Percentiles rank a stretch among this genome's conserved stretches.
Conservation (phyloP, 192 early-diverging fungal genomes). For the Entrophospora sp. region DNA sequence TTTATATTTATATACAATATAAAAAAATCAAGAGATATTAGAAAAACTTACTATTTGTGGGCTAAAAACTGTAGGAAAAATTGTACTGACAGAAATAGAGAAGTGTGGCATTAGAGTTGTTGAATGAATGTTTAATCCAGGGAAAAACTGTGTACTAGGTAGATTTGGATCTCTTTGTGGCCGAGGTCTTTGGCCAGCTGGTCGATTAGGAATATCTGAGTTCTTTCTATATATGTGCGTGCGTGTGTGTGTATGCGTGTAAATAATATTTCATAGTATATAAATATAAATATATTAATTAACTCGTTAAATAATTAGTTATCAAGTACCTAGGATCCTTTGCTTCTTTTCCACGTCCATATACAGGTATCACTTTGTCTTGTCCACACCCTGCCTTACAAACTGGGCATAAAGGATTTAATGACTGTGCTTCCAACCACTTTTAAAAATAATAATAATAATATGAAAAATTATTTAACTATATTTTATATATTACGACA, state of each 20-base stretch:
- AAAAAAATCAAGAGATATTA: background rate
- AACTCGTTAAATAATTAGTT: background rate
- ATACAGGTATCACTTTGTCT: constrained; percentile 77
- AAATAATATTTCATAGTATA: background rate
- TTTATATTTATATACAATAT: background rate
- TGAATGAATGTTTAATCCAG: constrained; percentile 50
- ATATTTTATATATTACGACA: background rate
- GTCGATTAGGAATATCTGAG: constrained; percentile 55
- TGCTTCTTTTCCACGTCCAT: constrained; percentile 68
- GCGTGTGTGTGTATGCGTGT: too few species aligned
- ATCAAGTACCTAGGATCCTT: constrained; percentile 68
- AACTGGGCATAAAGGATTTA: constrained; percentile 71
- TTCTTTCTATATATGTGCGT: constrained; percentile 16
- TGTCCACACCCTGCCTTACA: constrained; percentile 79
- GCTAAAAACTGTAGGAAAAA: constrained; percentile 65
- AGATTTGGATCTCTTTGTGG: constrained; percentile 50
- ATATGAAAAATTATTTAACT: constrained; percentile 14
- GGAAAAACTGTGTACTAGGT: constrained; percentile 34
- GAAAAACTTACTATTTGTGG: constrained; percentile 43
- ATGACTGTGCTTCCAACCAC: constrained; percentile 62
- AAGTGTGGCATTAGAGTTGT: constrained; percentile 46
- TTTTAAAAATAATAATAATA: constrained; percentile 65
- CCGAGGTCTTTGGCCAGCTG: constrained; percentile 69
- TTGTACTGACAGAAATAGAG: constrained; percentile 56
- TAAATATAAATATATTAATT: background rate